Base-by-base conservation (phyloP, 1,139 yeast species). In the Sugiyamaella grinbergsii region DNA sequence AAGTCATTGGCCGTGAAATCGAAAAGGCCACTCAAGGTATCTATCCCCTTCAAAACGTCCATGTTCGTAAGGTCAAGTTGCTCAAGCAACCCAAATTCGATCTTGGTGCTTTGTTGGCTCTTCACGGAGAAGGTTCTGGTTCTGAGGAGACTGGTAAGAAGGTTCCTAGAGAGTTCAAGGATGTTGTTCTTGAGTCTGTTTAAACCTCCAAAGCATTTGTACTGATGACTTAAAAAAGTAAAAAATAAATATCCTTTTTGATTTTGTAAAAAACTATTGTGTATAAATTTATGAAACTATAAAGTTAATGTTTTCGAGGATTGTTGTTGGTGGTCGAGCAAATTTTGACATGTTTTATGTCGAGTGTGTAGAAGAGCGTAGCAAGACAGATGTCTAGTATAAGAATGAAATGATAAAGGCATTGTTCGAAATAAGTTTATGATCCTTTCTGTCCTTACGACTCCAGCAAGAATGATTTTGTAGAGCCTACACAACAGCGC, bases 31-130 rank as follows among this genome's bases (percentile, higher is more conserved):
- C 94, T 64, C 85, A 82, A 75, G 77, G 83, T 69, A 83, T 86
- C 78, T 85, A 78, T 83, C 95, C 95, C 69, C 81, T 86, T 72
- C 95, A 87, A 78, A 86, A 86, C 79, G 91, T 86, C 69, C 89
- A 85, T 82, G 83, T 87, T 73, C 86, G 94, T 80, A 86, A 86
- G 81, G 94, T 87, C 68, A 86, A 86, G 81, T 80, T 86, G 74
- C 83, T 86, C 77, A 86, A 86, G 78, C 90, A 84, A 77, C 95
- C 95, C 73, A 85, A 85, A 80, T 84, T 85, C 78, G 95, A 86
- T 76, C 81, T 87, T 72, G 94, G 94, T 77, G 76, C 89, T 70
- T 81, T 87, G 73, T 79, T 87, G 73, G 83, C 95, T 69, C 83
- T 87, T 72, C 96, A 87, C 82, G 95, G 95, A 75, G 95, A 86